Base-by-base conservation (phyloP, 306 rosid genomes). In the Rubus parviflorus region DNA sequence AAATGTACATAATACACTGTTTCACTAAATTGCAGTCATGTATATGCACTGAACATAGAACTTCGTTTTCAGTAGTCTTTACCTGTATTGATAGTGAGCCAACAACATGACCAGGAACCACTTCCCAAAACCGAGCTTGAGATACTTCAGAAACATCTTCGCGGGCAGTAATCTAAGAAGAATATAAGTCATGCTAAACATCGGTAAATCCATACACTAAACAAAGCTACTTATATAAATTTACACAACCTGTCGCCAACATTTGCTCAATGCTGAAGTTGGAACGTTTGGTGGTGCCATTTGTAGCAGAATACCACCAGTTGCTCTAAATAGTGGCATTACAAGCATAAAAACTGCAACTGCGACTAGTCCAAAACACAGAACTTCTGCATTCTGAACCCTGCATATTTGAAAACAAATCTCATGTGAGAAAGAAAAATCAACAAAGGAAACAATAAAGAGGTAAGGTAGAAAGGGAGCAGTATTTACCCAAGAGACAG, bases 381-480 rank as follows among this genome's bases (percentile, higher is more conserved):
- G 81, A 68, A 92, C 97, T 84, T 96, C 99, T 16, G 98, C 98
- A 89, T 96, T 96, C 88, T 92, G 93, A 79, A 96, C 90, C 91
- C 99, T 96, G 80, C 74, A 78, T 75, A 77, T 66, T 79, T 77
- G 76, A 80, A 78, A 71, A 35, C 4, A 35, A 19, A 84, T 63
- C 75, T 43, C 74, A 76, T 41, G 46, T 61, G 47, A 52, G 62
- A 60, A 77, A 77, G 40, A 71, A 75, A 86, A 64, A 49, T 67
- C 38, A 48, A 42, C 49, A 56, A 47, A 48, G 71, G 42, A 65
- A 49, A 51, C 8, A 63, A 51, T 4, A 54, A 38, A 70, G 68
- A 57, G 43, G 10, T 10, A 45, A 8, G 61, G 51, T 17, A 17
- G 77, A 52, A 62, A 72, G 54, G 79, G 42, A 80, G 75, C n/a